Percentiles rank a stretch among this genome's conserved stretches.
Evolutionary conservation across 225 moss, liverwort and hornwort species (phyloP).

Genomic region (Pseudoscleropodium purum): DNA sequence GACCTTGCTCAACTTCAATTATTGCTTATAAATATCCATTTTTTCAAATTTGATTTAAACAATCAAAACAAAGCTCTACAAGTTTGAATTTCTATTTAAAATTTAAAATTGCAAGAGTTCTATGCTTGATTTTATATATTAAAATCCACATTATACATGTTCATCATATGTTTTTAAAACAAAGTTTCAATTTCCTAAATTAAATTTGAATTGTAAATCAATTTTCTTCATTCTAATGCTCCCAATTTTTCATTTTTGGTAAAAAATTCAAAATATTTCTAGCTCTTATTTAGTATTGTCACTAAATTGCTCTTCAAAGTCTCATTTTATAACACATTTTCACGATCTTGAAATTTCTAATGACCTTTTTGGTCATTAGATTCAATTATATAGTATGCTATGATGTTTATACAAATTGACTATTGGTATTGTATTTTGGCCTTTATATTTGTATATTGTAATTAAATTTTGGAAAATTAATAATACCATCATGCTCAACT

Average conservation of each 20-base stretch:
- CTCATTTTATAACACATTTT: neutral
- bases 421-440: neutral
- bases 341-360: neutral
- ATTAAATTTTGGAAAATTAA: neutral
- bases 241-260: no score
- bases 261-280: neutral
- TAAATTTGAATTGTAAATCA: no score
- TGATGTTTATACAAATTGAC: neutral
- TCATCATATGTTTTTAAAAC: neutral
- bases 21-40: neutral
- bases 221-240: no score
- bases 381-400: neutral
- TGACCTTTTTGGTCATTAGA: neutral
- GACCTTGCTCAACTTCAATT: fast-evolving
- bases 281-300: neutral
- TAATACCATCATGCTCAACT: no score
- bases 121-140: neutral
- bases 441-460: neutral
- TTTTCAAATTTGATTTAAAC: fast-evolving
- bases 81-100: neutral
- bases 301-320: neutral
- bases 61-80: neutral
- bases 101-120: fast-evolving
- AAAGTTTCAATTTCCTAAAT: no score
- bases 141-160: neutral